phyloP scores from a whole-genome alignment of 768 basidiomycete species.

The Cubamyces sp. region DNA sequence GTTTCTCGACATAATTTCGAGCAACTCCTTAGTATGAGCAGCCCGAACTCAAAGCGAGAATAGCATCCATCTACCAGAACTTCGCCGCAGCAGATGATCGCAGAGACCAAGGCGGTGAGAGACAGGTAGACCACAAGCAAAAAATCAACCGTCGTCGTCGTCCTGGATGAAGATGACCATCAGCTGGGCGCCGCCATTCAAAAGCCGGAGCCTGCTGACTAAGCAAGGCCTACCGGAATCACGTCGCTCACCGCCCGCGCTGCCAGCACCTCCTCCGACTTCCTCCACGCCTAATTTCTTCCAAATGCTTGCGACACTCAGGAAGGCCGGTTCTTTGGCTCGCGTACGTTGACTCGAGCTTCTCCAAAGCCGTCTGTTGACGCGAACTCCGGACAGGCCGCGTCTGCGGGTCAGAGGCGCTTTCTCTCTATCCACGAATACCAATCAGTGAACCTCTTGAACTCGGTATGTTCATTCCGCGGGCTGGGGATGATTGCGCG shows the following conservation, averaged over 20 bases:
- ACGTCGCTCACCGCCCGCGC: conserved; percentile 5
- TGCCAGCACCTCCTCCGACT: conserved; percentile 22
- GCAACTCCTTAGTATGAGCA: conserved; percentile 56
- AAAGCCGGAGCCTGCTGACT: conserved; percentile 46
- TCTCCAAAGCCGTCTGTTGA: conserved; percentile 11
- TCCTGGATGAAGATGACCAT: conserved; percentile 48
- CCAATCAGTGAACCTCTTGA: conserved; percentile 93
- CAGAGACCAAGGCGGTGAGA: conserved; percentile 64
- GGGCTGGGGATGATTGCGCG: not conserved
- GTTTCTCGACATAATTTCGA: conserved; percentile 82
- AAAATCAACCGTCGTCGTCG: conserved; percentile 78
- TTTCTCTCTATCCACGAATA: conserved; percentile 98
- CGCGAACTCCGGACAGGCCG: conserved; percentile 46
- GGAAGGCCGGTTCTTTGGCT: conserved; percentile 66
- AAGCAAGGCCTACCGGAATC: conserved; percentile 28
- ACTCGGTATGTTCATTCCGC: conserved; percentile 63
- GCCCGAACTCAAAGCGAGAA: conserved; percentile 84
- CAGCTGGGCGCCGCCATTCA: not conserved
- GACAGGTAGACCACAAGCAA: conserved; percentile 59
- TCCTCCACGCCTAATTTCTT: conserved; percentile 27
- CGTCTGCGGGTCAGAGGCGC: conserved; percentile 83
- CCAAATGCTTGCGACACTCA: conserved; percentile 68
- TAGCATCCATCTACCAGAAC: conserved; percentile 58
- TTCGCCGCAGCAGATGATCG: conserved; percentile 69
- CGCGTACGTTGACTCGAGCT: conserved; percentile 50